Evolutionary conservation across 139 green algal species (phyloP), one percentile per base, ranked within the genome.

Genomic region (Chlamydomonas asymmetrica): DNA sequence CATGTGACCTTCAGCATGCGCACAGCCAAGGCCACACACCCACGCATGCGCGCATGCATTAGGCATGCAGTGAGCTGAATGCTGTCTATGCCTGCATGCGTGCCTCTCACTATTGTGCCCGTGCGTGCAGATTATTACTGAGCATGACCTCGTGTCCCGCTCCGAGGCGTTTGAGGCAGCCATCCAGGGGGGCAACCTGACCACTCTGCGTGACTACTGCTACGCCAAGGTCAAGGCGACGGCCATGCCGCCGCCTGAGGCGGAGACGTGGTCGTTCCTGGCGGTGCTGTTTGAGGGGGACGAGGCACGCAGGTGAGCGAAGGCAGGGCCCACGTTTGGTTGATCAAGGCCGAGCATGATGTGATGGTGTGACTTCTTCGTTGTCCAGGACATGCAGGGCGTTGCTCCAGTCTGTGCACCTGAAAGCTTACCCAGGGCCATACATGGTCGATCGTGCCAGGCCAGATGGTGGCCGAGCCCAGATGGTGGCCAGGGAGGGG

Each of bases 241-340:
- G 41, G 5, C n/a, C 1, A 16, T 16, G 48, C 45, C 40, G 0
- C 35, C 48, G 43, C 71, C 62, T 31, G 96, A 98, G 48, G 81
- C 77, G 10, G 96, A 99, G 83, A 97, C 91, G 0, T 99, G 96
- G 96, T 67, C 80, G 0, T 97, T 98, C 77, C 80, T 99, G 79
- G 76, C 81, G 5, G 86, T 97, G 38, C 90, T 98, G 61, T 99
- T 98, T 88, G 92, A 95, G 65, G 74, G 71, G 18, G 79, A 88
- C 4, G 94, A 99, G 62, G 88, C 89, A 4, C n/a, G 84, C 89
- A 13, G 69, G 82, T 61, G 29, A 69, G 35, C 56, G 57, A 5
- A 29, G 1, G 23, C 27, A 29, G 23, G 25, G 50, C 25, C 25
- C 50, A 60, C 23, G 25, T 23, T 60, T 25, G 27, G 25, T 25